These are phyloP conservation scores for Magnusiomyces paraingens DNA, from an alignment of 1,139 yeast species.

Conservation along the genomic window DNA sequence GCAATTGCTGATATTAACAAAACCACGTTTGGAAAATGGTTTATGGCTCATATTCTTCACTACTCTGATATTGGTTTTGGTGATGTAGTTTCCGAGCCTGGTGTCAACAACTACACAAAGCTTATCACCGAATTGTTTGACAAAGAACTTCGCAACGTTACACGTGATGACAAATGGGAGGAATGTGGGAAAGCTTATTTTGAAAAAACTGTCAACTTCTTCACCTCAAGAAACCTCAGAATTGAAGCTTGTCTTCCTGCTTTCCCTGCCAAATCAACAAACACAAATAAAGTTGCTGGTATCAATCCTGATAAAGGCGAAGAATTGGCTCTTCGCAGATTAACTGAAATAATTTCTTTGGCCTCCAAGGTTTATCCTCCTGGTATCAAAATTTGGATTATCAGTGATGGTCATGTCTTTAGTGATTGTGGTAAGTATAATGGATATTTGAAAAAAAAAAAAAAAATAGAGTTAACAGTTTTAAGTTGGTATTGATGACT, in stretches of 20 bases:
- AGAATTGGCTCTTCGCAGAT: constrained; percentile 15
- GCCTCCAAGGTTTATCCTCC: constrained; percentile 13
- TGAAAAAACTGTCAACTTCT: constrained; percentile 10
- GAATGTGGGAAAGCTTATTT: constrained; percentile 13
- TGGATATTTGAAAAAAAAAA: no score
- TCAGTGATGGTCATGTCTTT: constrained; percentile 17
- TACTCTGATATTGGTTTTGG: constrained; percentile 1
- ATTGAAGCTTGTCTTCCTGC: constrained; percentile 17
- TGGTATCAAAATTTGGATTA: constrained; percentile 17
- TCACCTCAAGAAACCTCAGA: constrained; percentile 9
- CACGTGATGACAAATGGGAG: constrained; percentile 15
- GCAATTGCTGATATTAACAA: constrained; percentile 7
- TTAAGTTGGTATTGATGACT: constrained; percentile 15
- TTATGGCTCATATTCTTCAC: constrained; percentile 12
- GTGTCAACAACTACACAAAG: background rate
- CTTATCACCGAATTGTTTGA: constrained; percentile 13
- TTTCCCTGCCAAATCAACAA: constrained; percentile 17
- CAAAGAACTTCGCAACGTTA: constrained; percentile 14
- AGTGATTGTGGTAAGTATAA: constrained; percentile 13
- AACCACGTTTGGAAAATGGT: constrained; percentile 14
- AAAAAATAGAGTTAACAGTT: background rate
- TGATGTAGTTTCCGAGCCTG: background rate
- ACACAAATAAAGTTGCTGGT: constrained; percentile 14
- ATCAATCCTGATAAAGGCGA: constrained; percentile 15
- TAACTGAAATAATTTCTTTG: constrained; percentile 9